Conservation (phyloP, 2,329 filamentous ascomycete genomes). For the Neophaeococcomyces aloes region DNA sequence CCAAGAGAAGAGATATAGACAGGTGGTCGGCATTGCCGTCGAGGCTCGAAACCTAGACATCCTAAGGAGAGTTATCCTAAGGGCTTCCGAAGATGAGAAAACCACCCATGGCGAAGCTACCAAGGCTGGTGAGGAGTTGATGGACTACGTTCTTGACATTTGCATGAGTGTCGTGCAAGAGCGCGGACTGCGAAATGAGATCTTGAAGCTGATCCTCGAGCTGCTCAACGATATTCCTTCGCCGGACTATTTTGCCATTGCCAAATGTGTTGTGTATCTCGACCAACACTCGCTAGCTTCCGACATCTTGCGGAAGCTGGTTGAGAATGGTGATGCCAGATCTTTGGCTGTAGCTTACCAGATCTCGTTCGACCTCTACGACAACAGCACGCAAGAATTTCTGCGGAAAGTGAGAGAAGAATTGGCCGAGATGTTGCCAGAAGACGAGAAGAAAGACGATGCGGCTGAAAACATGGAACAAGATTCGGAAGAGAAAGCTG, state of each 20-base stretch:
- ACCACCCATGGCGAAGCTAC: constrained; percentile 47
- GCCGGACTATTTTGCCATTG: constrained; percentile 95
- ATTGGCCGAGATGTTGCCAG: constrained; percentile 49
- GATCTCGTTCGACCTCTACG: constrained; percentile 94
- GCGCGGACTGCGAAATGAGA: constrained; percentile 69
- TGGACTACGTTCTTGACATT: constrained; percentile 92
- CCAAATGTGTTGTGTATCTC: constrained; percentile 92
- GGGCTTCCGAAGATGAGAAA: constrained; percentile 78
- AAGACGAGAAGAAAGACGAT: constrained; percentile 38
- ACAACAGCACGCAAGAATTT: constrained; percentile 97
- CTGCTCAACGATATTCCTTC: constrained; percentile 86
- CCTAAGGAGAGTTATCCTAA: constrained; percentile 73
- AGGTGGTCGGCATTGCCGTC: constrained; percentile 92
- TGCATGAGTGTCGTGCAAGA: constrained; percentile 98
- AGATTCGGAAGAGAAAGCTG: constrained; percentile 32
- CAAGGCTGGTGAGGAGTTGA: constrained; percentile 70
- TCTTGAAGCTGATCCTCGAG: constrained; percentile 83
- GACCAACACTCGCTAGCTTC: constrained; percentile 87
- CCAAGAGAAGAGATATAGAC: constrained; percentile 73
- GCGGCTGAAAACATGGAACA: constrained; percentile 40
- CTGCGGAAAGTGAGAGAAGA: constrained; percentile 77
- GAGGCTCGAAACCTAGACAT: constrained; percentile 89
- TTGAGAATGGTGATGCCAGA: constrained; percentile 65
- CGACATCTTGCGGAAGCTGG: constrained; percentile 69
- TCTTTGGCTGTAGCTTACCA: constrained; percentile 86